Percentiles rank a stretch among this genome's conserved stretches.
phyloP scores from a whole-genome alignment of 768 basidiomycete species.

The Tricholoma hemisulphureum region DNA sequence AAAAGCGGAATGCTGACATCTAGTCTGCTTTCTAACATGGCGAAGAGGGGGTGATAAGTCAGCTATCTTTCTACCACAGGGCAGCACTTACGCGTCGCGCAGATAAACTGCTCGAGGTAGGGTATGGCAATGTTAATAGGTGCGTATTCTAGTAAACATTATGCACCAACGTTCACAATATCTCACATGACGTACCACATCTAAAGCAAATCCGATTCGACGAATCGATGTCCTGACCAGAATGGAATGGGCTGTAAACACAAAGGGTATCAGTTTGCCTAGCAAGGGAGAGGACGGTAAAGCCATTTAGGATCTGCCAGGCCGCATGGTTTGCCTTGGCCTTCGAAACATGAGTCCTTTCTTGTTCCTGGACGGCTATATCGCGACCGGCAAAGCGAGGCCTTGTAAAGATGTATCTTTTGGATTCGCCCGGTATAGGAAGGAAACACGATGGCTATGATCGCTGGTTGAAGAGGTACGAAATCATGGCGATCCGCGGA shows the following conservation, averaged over 20 bases:
- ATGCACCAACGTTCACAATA: not conserved
- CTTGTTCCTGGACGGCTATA: conserved; percentile 1
- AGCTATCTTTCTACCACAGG: not conserved
- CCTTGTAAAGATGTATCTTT: not conserved
- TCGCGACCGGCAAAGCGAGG: not conserved
- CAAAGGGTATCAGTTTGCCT: not conserved
- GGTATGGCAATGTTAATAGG: not conserved
- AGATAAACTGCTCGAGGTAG: not conserved
- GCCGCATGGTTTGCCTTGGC: not conserved
- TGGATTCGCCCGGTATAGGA: not conserved
- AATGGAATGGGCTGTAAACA: not conserved
- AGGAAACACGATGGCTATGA: conserved; percentile 12
- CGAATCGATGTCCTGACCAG: not conserved
- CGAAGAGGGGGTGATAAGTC: conserved; percentile 12
- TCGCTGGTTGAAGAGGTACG: conserved; percentile 7
- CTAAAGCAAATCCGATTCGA: not conserved
- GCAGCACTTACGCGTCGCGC: not conserved
- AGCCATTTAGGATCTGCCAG: not conserved
- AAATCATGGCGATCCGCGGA: conserved; percentile 21
- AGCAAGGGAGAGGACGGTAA: not conserved
- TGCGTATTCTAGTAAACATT: not conserved
- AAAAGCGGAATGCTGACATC: not conserved
- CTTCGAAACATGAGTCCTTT: not conserved
- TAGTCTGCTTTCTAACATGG: too few species aligned
- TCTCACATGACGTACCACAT: not conserved